These are phyloP conservation scores for Hypoxylon sp. DNA, from an alignment of 2,329 filamentous ascomycete genomes.

Conservation along the genomic window DNA sequence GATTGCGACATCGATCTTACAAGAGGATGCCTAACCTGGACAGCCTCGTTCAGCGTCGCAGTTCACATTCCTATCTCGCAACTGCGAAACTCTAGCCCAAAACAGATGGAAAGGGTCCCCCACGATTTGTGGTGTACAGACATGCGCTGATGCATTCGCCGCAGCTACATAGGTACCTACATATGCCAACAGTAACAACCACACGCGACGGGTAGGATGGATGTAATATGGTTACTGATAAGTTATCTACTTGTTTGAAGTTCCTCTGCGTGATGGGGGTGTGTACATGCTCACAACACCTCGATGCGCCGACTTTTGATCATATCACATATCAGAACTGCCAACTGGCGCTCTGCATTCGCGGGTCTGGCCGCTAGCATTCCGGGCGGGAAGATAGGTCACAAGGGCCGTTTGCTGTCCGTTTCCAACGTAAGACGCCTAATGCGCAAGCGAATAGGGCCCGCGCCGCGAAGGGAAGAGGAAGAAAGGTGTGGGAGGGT, in stretches of 20 bases:
- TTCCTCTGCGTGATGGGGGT: conserved; percentile 21
- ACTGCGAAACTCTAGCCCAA: conserved; percentile 4
- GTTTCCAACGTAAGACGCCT: conserved; percentile 31
- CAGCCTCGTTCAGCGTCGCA: conserved; percentile 24
- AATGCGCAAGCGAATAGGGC: conserved; percentile 22
- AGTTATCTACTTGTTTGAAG: no score
- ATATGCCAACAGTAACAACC: no score
- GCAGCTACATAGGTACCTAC: no score
- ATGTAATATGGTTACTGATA: no score
- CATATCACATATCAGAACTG: conserved; percentile 32
- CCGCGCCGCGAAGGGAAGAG: conserved; percentile 16
- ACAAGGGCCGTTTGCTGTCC: conserved; percentile 21
- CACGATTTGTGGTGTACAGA: no score
- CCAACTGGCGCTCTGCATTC: conserved; percentile 36
- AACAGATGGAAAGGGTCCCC: no score
- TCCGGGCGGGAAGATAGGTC: conserved; percentile 34
- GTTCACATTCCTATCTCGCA: conserved; percentile 4
- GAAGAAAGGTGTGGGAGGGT: conserved; percentile 1
- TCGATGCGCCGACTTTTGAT: no score
- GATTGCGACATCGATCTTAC: conserved; percentile 6
- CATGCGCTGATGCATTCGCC: no score
- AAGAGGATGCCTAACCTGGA: conserved; percentile 25
- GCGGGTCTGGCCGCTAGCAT: conserved; percentile 35
- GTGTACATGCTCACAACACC: conserved; percentile 1
- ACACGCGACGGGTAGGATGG: no score